Base-by-base conservation (phyloP, 371 early-diverging fungal genomes). In the Quaeritorhiza haematococci region DNA sequence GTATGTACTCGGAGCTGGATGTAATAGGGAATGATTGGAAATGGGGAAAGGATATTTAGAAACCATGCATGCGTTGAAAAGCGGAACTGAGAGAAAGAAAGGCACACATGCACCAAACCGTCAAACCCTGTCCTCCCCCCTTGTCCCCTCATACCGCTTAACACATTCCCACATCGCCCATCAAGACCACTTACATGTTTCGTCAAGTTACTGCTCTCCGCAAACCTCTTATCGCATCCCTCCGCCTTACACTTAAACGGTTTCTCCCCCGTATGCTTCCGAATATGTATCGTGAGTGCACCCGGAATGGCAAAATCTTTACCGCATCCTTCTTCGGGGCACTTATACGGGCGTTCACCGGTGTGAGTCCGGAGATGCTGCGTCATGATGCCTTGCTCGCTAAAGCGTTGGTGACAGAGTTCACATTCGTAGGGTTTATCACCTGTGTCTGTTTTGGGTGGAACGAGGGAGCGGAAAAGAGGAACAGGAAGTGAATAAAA, bases 341-440 rank as follows among this genome's bases (percentile, higher is more conserved):
- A 73, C 33, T 53, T 55, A 58, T 53, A 73, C 0, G 71, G 74
- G 17, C 60, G 55, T 43, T 68, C 74, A 8, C 67, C 67, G 10
- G 67, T 63, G 48, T 72, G 74, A 0, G 82, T 85, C 23, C 88
- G 73, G 81, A 84, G 79, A 58, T 90, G 91, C 56, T 87, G 88
- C n/a, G 83, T 79, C 84, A 92, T 85, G 53, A 87, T 83, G 48
- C 79, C 84, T 4, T 84, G 74, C 58, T 91, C 91, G 10, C 89
- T 84, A 67, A 92, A 93, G n/a, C 89, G 72, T 67, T 86, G 86
- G 45, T 75, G 74, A 63, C 94, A 93, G 19, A 79, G 56, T 23
- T 70, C 74, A 62, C 94, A 94, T 55, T 84, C 79, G 55, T 83
- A 92, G 1, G 93, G 93, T 64, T 89, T 90, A 58, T 87, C 88